A percentile compares a stretch with the other conserved stretches of the same genome.
phyloP scores from a whole-genome alignment of 2,329 filamentous ascomycete genomes.

The Chrysoporthe puriensis region DNA sequence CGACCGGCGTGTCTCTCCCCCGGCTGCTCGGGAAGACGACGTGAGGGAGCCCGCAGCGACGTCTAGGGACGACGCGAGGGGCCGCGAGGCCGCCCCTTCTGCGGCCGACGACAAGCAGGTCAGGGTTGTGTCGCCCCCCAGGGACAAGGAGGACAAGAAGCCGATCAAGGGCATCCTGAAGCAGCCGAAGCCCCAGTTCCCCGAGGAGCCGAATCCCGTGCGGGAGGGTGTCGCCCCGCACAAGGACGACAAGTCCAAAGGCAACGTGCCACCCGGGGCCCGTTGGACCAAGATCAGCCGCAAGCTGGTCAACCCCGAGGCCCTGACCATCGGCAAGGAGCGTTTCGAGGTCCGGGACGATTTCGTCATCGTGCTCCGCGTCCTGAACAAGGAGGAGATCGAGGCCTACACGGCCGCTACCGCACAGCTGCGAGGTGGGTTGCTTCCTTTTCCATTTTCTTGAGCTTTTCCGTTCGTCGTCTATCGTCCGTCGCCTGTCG shows the following conservation, averaged over 20 bases:
- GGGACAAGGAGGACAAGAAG: slow-evolving; percentile 66
- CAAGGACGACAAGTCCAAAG: slow-evolving; percentile 77
- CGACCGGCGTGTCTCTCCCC: slow-evolving; percentile 28
- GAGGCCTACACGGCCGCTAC: slow-evolving; percentile 84
- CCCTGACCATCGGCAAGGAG: slow-evolving; percentile 83
- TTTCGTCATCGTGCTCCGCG: slow-evolving; percentile 89
- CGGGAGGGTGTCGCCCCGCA: slow-evolving; percentile 92
- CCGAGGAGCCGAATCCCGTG: slow-evolving; percentile 80
- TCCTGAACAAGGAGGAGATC: slow-evolving; percentile 87
- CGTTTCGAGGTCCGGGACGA: slow-evolving; percentile 90
- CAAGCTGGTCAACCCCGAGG: slow-evolving; percentile 85
- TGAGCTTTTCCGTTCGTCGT: not conserved
- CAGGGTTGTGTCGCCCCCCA: slow-evolving; percentile 75
- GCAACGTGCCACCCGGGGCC: slow-evolving; percentile 76
- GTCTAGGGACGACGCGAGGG: slow-evolving; percentile 42
- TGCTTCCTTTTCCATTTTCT: slow-evolving; percentile 28
- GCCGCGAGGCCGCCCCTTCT: slow-evolving; percentile 45
- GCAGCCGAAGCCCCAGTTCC: slow-evolving; percentile 79
- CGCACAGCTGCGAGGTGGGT: slow-evolving; percentile 76
- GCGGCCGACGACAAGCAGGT: slow-evolving; percentile 51
- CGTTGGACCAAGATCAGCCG: slow-evolving; percentile 94
- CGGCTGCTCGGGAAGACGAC: slow-evolving; percentile 17
- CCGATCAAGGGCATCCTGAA: slow-evolving; percentile 85
- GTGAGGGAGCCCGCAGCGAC: slow-evolving; percentile 6
- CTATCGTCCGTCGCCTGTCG: slow-evolving; percentile 24